Evolutionary conservation across 768 basidiomycete genomes (phyloP).

Genomic region (Serendipita vermifera): DNA sequence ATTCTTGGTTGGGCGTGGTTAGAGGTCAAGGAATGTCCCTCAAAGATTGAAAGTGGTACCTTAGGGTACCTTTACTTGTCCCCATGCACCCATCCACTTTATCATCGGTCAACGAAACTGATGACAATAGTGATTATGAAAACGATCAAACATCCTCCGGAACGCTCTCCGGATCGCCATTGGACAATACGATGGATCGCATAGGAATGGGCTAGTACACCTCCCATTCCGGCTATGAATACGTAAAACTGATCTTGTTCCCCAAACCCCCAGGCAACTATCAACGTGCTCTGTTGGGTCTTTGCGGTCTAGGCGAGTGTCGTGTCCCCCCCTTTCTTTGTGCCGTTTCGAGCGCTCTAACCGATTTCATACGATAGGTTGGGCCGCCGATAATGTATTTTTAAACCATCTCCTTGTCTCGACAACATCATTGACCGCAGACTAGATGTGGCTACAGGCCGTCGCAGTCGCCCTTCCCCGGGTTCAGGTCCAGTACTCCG

Average conservation of each 20-base stretch:
- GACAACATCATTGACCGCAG: no score
- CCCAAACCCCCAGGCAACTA: conserved; percentile 40
- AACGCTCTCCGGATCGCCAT: conserved; percentile 24
- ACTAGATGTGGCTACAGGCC: conserved; percentile 88
- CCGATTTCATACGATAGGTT: conserved; percentile 37
- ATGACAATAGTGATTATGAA: no score
- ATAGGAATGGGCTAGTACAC: conserved; percentile 66
- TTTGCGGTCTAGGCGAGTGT: conserved; percentile 77
- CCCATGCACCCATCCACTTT: no score
- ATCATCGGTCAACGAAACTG: no score
- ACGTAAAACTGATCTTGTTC: not conserved
- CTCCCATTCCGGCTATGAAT: not conserved
- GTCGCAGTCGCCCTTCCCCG: conserved; percentile 91
- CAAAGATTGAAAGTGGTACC: no score
- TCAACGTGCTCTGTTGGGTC: conserved; percentile 66
- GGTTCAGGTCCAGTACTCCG: conserved; percentile 40
- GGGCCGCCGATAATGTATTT: conserved; percentile 85
- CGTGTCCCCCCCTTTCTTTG: not conserved
- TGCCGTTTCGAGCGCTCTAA: conserved; percentile 2
- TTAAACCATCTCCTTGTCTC: not conserved
- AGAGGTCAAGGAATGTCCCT: no score
- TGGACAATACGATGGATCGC: conserved; percentile 79
- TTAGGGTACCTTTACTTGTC: no score
- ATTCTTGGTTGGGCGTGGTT: no score
- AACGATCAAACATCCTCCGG: conserved; percentile 4